Conservation (phyloP, 306 rosid species). For the Cucurbita maxima region DNA sequence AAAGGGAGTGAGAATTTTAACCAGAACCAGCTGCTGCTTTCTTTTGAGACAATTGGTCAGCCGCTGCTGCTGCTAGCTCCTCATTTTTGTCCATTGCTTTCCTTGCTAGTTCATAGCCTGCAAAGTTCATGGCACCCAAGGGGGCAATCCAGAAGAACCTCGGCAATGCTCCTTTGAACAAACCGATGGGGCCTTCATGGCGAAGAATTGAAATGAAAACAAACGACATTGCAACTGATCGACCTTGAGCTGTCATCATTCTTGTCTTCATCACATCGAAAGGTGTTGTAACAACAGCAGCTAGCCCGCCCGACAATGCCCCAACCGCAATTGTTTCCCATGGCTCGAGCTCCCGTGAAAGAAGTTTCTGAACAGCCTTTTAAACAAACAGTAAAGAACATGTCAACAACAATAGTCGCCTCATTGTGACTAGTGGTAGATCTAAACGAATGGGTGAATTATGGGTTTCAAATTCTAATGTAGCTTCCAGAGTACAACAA, state of each 20-base stretch:
- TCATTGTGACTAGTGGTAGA: neutral
- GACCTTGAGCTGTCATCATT: constrained; percentile 95
- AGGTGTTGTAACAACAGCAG: constrained; percentile 89
- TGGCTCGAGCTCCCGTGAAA: constrained; percentile 74
- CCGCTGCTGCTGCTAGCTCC: constrained; percentile 29
- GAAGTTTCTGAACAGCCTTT: constrained; percentile 54
- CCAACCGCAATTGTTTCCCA: constrained; percentile 96
- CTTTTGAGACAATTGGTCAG: constrained; percentile 28
- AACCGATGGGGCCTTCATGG: constrained; percentile 80
- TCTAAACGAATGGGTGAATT: neutral
- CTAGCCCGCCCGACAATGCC: constrained; percentile 93
- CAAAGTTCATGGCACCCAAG: constrained; percentile 96
- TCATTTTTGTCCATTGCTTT: constrained; percentile 85
- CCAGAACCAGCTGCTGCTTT: constrained; percentile 17
- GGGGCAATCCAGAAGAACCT: constrained; percentile 99
- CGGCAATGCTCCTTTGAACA: constrained; percentile 90
- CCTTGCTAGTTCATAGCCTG: constrained; percentile 88
- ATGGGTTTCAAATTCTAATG: neutral
- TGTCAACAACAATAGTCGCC: neutral
- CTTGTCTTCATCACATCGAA: constrained; percentile 98
- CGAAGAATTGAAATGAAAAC: constrained; percentile 64
- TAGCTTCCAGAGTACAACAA: neutral
- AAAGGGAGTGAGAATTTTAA: constrained; percentile 7
- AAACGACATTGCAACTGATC: constrained; percentile 60
- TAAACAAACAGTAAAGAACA: neutral